Percentiles rank a stretch among this genome's conserved stretches.
These are phyloP conservation scores for Wickerhamomyces chambardii DNA, from an alignment of 805 yeast species.

Conservation along the genomic window DNA sequence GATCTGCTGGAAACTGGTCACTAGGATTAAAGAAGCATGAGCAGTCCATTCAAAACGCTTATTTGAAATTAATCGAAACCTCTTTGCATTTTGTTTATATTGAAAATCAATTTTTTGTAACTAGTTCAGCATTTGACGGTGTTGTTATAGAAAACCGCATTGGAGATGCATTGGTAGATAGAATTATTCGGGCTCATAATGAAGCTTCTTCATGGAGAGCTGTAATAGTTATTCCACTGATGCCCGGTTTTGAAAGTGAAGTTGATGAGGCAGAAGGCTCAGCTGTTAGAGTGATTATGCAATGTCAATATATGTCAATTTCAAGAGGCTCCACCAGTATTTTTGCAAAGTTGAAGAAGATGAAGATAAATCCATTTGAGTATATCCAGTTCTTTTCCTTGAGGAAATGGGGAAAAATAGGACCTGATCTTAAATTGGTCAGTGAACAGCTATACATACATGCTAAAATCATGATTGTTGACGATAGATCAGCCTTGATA, in stretches of 20 bases:
- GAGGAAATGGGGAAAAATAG: slow-evolving; percentile 93
- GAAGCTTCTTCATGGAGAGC: slow-evolving; percentile 83
- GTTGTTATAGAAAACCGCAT: slow-evolving; percentile 77
- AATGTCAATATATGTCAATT: slow-evolving; percentile 90
- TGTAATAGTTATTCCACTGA: slow-evolving; percentile 81
- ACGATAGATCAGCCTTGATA: slow-evolving; percentile 87
- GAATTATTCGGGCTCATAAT: slow-evolving; percentile 82
- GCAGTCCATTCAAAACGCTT: slow-evolving; percentile 87
- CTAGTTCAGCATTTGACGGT: slow-evolving; percentile 83
- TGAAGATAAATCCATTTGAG: slow-evolving; percentile 83
- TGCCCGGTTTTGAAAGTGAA: slow-evolving; percentile 96
- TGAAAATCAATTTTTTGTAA: slow-evolving; percentile 92
- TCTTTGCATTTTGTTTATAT: slow-evolving; percentile 90
- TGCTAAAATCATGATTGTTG: slow-evolving; percentile 86
- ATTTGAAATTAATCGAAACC: slow-evolving; percentile 80
- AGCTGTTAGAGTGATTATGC: slow-evolving; percentile 92
- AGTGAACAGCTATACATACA: slow-evolving; percentile 93
- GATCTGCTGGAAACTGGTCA: slow-evolving; percentile 94
- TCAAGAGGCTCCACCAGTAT: slow-evolving; percentile 86
- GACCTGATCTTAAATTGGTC: slow-evolving; percentile 60
- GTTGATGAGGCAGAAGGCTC: slow-evolving; percentile 93
- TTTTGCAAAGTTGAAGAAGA: slow-evolving; percentile 67
- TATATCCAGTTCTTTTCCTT: slow-evolving; percentile 88
- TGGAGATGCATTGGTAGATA: slow-evolving; percentile 96
- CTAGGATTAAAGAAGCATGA: slow-evolving; percentile 80